phyloP scores from a whole-genome alignment of 73 alveolate species.

The Tetrahymena thermophila region DNA sequence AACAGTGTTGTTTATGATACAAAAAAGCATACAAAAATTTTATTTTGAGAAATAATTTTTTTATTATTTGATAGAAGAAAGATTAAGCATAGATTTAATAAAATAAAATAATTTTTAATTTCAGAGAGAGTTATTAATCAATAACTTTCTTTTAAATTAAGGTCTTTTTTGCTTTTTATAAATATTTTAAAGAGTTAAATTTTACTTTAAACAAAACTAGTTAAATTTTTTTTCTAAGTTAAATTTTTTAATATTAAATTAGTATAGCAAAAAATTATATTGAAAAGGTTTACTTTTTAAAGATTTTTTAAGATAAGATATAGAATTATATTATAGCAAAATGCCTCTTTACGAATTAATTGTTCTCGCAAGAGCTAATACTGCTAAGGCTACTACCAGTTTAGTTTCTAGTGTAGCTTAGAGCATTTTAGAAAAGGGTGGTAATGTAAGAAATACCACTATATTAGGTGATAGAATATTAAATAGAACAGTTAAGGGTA shows the following conservation, averaged over 20 bases:
- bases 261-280: background rate
- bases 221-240: background rate
- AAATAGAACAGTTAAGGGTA: background rate
- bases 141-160: too few relatives aligned
- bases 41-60: too few relatives aligned
- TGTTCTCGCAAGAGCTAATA: background rate
- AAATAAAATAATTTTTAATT: too few relatives aligned
- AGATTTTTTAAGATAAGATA: background rate
- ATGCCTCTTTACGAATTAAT: constrained; percentile 1
- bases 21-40: too few relatives aligned
- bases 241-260: too few relatives aligned
- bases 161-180: background rate
- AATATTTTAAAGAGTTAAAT: background rate
- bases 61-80: too few relatives aligned
- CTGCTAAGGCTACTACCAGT: background rate
- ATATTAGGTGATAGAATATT: background rate
- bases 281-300: background rate
- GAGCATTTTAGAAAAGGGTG: background rate
- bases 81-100: too few relatives aligned
- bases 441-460: background rate
- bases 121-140: background rate
- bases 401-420: background rate
- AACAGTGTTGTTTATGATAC: too few relatives aligned
- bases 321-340: background rate
- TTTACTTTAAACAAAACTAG: background rate